Percentiles rank a stretch among this genome's conserved stretches.
These are phyloP conservation scores for Cladosporium halotolerans DNA, from an alignment of 2,329 filamentous ascomycete species.

Conservation along the genomic window DNA sequence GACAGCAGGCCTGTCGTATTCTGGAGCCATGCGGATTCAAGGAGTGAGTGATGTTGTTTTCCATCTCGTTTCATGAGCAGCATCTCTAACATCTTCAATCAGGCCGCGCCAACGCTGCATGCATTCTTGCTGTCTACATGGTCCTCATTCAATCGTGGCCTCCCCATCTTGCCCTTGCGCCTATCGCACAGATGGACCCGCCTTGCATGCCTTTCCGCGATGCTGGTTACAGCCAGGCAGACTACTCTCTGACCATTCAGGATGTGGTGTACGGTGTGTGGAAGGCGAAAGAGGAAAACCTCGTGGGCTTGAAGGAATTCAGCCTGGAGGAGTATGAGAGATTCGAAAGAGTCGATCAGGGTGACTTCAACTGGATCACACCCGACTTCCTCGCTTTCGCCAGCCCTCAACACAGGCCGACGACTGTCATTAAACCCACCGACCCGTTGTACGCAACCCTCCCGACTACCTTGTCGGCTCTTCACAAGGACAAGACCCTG, in stretches of 20 bases:
- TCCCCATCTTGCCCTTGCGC: slow-evolving; percentile 87
- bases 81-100: slow-evolving; percentile 20
- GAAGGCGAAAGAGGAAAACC: slow-evolving; percentile 94
- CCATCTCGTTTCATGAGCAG: background rate
- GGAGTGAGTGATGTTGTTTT: slow-evolving; percentile 56
- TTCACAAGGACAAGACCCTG: slow-evolving; percentile 61
- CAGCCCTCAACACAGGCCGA: slow-evolving; percentile 78
- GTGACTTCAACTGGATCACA: slow-evolving; percentile 99
- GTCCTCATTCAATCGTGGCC: slow-evolving; percentile 97
- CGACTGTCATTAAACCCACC: slow-evolving; percentile 62
- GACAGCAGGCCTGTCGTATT: slow-evolving; percentile 88
- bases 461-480: slow-evolving; percentile 67
- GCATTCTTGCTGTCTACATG: slow-evolving; percentile 96
- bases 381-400: slow-evolving; percentile 94
- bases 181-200: slow-evolving; percentile 92
- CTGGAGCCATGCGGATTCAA: slow-evolving; percentile 86
- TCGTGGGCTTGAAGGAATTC: slow-evolving; percentile 88
- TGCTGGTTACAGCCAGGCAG: slow-evolving; percentile 95
- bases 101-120: slow-evolving; percentile 90
- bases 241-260: slow-evolving; percentile 92
- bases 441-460: slow-evolving; percentile 69
- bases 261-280: slow-evolving; percentile 98
- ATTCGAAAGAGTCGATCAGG: slow-evolving; percentile 93
- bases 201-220: slow-evolving; percentile 98
- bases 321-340: slow-evolving; percentile 95